Conservation (phyloP, 345 rosid species). For the Syzygium oleosum region DNA sequence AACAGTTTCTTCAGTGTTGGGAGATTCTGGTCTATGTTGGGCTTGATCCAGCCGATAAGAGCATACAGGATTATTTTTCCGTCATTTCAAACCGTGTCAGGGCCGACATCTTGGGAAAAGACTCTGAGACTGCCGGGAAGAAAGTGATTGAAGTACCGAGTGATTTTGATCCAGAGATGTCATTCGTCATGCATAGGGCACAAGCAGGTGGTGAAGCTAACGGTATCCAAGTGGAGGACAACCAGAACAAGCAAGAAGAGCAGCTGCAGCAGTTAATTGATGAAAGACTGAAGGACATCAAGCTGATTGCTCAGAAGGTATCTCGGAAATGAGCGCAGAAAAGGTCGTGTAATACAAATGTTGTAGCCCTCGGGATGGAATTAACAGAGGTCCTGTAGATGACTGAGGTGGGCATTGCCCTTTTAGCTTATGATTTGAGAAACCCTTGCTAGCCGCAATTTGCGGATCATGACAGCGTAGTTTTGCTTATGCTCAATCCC, state of each 20-base stretch:
- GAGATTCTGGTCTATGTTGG: conserved; percentile 75
- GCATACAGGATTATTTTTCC: conserved; percentile 50
- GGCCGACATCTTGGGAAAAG: conserved; percentile 69
- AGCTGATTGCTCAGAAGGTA: conserved; percentile 62
- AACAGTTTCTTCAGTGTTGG: conserved; percentile 91
- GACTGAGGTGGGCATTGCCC: not conserved
- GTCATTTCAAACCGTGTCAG: conserved; percentile 61
- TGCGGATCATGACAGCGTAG: not conserved
- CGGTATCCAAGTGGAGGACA: conserved; percentile 37
- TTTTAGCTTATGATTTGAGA: not conserved
- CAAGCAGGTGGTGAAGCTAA: conserved; percentile 18
- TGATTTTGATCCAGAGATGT: conserved; percentile 39
- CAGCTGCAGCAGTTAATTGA: conserved; percentile 80
- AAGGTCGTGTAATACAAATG: not conserved
- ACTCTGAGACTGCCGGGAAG: conserved; percentile 56
- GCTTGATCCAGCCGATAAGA: conserved; percentile 43
- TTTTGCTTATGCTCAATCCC: not conserved
- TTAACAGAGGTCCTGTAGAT: conserved; percentile 6
- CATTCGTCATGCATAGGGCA: conserved; percentile 70
- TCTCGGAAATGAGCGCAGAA: not conserved
- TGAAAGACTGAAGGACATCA: conserved; percentile 65
- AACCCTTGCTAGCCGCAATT: not conserved
- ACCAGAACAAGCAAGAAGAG: conserved; percentile 50
- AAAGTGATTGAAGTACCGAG: conserved; percentile 57
- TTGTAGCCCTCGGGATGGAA: not conserved